Percentiles rank a stretch among this genome's conserved stretches.
Conservation (phyloP, 805 yeast genomes). For the Groenewaldozyma salmanticensis region DNA sequence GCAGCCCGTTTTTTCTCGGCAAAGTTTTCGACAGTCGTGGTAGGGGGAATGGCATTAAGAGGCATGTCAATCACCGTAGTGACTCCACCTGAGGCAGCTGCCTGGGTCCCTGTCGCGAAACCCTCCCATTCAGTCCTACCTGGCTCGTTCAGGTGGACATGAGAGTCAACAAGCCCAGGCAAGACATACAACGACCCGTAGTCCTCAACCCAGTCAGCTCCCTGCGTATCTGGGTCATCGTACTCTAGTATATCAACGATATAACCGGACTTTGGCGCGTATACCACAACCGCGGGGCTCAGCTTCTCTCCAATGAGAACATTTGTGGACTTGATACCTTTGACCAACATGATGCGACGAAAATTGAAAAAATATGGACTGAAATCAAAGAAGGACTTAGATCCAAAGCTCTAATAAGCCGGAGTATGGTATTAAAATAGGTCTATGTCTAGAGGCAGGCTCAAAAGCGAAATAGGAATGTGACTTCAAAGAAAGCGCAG, state of each 20-base stretch:
- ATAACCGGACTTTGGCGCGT: slow-evolving; percentile 12
- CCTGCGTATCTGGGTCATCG: neutral
- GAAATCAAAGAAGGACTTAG: too few relatives aligned
- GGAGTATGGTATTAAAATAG: too few relatives aligned
- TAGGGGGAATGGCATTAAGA: slow-evolving; percentile 89
- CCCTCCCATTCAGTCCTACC: slow-evolving; percentile 99
- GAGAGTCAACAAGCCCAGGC: slow-evolving; percentile 91
- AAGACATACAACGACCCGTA: slow-evolving; percentile 57
- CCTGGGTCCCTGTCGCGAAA: slow-evolving; percentile 88
- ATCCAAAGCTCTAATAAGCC: too few relatives aligned
- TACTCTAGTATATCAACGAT: slow-evolving; percentile 31
- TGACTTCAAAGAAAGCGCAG: too few relatives aligned
- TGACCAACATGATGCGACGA: too few relatives aligned
- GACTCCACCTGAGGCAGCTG: slow-evolving; percentile 94
- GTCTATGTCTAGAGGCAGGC: too few relatives aligned
- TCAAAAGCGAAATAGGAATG: too few relatives aligned
- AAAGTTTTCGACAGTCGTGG: slow-evolving; percentile 73
- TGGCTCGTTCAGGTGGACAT: slow-evolving; percentile 91
- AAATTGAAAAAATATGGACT: too few relatives aligned
- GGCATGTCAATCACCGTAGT: slow-evolving; percentile 97
- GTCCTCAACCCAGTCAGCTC: slow-evolving; percentile 26
- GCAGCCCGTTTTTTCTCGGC: slow-evolving; percentile 72
- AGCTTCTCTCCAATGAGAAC: neutral
- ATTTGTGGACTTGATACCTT: neutral
- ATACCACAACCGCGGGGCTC: neutral